Evolutionary conservation across 371 early-diverging fungal species (phyloP).

Genomic region (Mucor velutinosus): DNA sequence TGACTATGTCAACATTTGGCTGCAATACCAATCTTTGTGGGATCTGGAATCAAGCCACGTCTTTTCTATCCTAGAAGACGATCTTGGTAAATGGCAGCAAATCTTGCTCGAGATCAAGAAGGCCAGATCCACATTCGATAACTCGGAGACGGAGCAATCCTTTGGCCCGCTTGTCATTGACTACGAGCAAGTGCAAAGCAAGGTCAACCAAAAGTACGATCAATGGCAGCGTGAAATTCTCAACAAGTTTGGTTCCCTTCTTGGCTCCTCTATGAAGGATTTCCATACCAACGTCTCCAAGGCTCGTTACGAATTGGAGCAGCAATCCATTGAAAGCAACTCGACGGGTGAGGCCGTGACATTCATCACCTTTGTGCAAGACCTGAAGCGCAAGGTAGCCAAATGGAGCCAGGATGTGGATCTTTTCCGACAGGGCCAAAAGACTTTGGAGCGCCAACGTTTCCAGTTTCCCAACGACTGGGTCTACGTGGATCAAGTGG

Average conservation of each 20-base stretch:
- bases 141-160: constrained; percentile 84
- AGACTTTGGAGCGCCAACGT: constrained; percentile 91
- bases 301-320: constrained; percentile 87
- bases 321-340: constrained; percentile 82
- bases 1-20: constrained; percentile 92
- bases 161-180: constrained; percentile 91
- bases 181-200: constrained; percentile 97
- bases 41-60: constrained; percentile 90
- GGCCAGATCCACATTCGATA: constrained; percentile 95
- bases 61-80: constrained; percentile 85
- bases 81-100: constrained; percentile 92
- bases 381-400: constrained; percentile 86
- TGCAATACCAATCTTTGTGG: constrained; percentile 98
- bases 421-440: constrained; percentile 89
- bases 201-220: constrained; percentile 97
- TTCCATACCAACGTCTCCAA: constrained; percentile 80
- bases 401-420: constrained; percentile 86
- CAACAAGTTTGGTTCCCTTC: constrained; percentile 85
- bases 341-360: constrained; percentile 92
- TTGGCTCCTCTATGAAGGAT: constrained; percentile 84
- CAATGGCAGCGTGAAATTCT: constrained; percentile 97
- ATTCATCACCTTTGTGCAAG: constrained; percentile 96
- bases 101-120: constrained; percentile 93
- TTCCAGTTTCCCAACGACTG: constrained; percentile 94
- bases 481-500: constrained; percentile 94